A percentile compares a stretch with the other conserved stretches of the same genome.
Evolutionary conservation across 345 rosid genomes (phyloP).

Genomic region (Moricandia arvensis): DNA sequence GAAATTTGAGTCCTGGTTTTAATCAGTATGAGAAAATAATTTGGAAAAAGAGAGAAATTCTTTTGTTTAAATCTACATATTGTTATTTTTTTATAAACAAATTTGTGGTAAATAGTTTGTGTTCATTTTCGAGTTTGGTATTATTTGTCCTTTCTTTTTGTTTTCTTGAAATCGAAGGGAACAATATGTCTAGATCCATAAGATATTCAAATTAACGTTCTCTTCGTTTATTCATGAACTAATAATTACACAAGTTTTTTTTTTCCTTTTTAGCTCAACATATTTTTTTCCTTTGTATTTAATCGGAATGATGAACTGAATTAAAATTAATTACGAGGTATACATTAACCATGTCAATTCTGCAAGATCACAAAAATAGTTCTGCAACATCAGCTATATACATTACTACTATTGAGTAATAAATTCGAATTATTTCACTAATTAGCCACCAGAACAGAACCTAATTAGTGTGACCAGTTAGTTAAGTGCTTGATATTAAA

Average conservation of each 20-base stretch:
- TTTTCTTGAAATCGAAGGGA: conserved; percentile 24
- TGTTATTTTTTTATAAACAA: background rate
- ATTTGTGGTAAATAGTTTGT: background rate
- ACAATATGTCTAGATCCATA: conserved; percentile 5
- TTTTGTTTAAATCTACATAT: background rate
- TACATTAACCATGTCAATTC: conserved; percentile 7
- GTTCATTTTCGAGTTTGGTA: conserved; percentile 21
- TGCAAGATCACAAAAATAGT: background rate
- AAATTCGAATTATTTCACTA: background rate
- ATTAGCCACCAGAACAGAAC: background rate
- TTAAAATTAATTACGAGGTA: background rate
- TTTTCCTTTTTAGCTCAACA: background rate
- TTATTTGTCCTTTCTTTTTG: background rate
- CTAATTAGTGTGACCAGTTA: conserved; percentile 1
- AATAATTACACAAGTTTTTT: background rate
- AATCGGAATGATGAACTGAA: background rate
- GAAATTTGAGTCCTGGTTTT: conserved; percentile 31
- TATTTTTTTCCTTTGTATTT: background rate
- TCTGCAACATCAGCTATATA: background rate
- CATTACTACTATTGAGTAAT: background rate
- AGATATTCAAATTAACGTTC: background rate
- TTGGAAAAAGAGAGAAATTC: background rate
- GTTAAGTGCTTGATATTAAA: conserved; percentile 12
- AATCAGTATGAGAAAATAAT: conserved; percentile 26
- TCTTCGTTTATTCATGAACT: background rate